Evolutionary conservation across 495 filamentous ascomycete genomes (phyloP).

Genomic region (Tuber borchii): DNA sequence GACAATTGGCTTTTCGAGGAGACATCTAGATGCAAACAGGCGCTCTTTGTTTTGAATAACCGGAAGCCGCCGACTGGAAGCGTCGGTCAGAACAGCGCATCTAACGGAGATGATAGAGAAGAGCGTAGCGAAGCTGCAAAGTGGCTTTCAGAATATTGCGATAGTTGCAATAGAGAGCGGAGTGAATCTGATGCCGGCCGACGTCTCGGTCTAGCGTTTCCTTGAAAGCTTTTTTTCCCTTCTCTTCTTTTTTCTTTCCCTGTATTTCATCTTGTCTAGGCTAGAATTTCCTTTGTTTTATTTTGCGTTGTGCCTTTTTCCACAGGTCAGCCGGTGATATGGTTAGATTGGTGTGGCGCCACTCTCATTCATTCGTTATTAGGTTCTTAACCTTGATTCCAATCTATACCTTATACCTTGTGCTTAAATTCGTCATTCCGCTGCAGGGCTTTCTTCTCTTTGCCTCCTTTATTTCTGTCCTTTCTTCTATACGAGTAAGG

Average conservation of each 20-base stretch:
- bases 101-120: constrained; percentile 29
- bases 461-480: background rate
- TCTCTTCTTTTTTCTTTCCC: constrained; percentile 10
- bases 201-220: constrained; percentile 16
- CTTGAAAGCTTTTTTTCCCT: constrained; percentile 16
- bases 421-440: background rate
- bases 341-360: background rate
- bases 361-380: background rate
- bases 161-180: constrained; percentile 61
- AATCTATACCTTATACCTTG: background rate
- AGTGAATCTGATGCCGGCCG: constrained; percentile 13
- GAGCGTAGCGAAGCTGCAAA: constrained; percentile 22
- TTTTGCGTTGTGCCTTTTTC: background rate
- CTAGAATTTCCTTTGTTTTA: constrained; percentile 4
- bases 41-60: constrained; percentile 49
- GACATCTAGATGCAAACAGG: constrained; percentile 58
- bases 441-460: background rate
- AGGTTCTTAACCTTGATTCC: background rate
- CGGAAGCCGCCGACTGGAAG: constrained; percentile 22
- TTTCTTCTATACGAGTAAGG: background rate
- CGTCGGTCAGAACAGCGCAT: constrained; percentile 14
- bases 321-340: background rate
- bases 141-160: constrained; percentile 55
- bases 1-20: constrained; percentile 81
- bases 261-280: constrained; percentile 10